Percentiles rank a stretch among this genome's conserved stretches.
Evolutionary conservation across 441 rosid species (phyloP).

Genomic region (Eugenia klotzschiana): DNA sequence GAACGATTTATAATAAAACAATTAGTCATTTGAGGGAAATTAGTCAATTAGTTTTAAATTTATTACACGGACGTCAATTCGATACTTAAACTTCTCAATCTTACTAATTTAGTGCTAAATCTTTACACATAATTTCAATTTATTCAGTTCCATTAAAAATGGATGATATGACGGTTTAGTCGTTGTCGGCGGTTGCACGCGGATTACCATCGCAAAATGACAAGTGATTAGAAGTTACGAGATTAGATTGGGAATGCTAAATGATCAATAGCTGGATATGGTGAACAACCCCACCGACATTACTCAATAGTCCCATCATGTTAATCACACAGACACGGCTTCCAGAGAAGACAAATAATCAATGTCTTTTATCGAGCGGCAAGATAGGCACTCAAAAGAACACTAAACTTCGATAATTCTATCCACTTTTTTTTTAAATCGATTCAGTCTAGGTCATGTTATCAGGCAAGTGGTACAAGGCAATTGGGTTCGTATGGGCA

Average conservation of each 20-base stretch:
- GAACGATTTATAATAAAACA: neutral
- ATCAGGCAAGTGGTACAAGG: neutral
- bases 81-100: neutral
- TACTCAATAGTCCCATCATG: too few species aligned
- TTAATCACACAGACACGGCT: neutral
- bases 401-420: too few species aligned
- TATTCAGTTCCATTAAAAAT: neutral
- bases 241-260: too few species aligned
- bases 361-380: neutral
- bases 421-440: too few species aligned
- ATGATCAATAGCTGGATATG: too few species aligned
- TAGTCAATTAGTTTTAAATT: neutral
- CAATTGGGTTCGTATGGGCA: neutral
- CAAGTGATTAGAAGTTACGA: fast-evolving
- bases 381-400: neutral
- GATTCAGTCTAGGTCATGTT: neutral
- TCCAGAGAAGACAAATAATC: neutral
- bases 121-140: fast-evolving
- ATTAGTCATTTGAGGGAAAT: neutral
- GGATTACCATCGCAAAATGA: fast-evolving
- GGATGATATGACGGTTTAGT: too few species aligned
- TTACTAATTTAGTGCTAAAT: fast-evolving
- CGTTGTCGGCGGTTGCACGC: neutral
- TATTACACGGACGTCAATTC: neutral
- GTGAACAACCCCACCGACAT: too few species aligned